Percentiles rank a stretch among this genome's conserved stretches.
Conservation (phyloP, 2,329 filamentous ascomycete species). For the Pseudocercospora pini-densiflorae region DNA sequence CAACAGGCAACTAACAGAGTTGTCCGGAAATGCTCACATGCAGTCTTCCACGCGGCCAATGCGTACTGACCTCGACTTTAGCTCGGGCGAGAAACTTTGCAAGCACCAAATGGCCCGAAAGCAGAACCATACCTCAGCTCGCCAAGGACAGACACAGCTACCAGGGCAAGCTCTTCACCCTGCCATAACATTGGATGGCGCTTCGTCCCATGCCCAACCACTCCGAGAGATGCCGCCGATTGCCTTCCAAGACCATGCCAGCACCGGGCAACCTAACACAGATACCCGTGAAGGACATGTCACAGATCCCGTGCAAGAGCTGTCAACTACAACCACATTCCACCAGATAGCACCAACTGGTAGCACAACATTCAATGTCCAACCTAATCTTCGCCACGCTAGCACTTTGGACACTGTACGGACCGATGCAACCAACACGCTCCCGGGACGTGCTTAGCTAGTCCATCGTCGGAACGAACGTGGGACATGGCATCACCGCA, state of each 20-base stretch:
- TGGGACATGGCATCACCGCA: conserved; percentile 36
- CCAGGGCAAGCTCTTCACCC: conserved; percentile 5
- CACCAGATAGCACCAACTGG: conserved; percentile 11
- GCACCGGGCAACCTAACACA: neutral
- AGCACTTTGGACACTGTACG: neutral
- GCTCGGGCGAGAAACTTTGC: conserved; percentile 9
- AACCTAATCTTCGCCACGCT: conserved; percentile 9
- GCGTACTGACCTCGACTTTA: neutral
- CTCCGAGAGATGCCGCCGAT: conserved; percentile 10
- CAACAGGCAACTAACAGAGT: neutral
- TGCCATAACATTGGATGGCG: conserved; percentile 16
- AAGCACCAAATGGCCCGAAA: conserved; percentile 22
- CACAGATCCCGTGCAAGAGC: neutral
- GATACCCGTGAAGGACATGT: neutral
- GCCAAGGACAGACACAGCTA: neutral
- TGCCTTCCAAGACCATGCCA: conserved; percentile 11
- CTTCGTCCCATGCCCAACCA: conserved; percentile 5
- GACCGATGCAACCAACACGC: neutral
- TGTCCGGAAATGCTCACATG: neutral
- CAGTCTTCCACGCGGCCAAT: neutral
- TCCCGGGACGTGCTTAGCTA: conserved; percentile 25
- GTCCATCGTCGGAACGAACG: conserved; percentile 29
- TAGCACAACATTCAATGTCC: conserved; percentile 13
- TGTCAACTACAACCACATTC: conserved; percentile 14
- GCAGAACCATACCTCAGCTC: neutral